Conservation (phyloP, 179 eudicot species). For the Beta corolliflora region DNA sequence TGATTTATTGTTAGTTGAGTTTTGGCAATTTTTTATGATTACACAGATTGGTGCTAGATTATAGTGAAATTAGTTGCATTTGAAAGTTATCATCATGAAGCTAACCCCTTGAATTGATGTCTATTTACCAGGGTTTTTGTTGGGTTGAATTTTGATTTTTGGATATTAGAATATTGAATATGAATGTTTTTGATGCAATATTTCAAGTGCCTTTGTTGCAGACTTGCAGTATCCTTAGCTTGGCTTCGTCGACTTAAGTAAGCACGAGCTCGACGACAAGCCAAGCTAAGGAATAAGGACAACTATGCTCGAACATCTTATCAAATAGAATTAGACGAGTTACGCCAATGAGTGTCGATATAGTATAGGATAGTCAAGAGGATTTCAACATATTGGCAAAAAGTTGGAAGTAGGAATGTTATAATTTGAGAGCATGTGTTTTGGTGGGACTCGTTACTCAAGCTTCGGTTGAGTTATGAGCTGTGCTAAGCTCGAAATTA, state of each 20-base stretch:
- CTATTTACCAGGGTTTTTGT: too few species aligned
- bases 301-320: not conserved
- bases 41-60: not conserved
- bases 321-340: not conserved
- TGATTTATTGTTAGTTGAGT: not conserved
- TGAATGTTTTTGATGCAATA: too few species aligned
- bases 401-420: not conserved
- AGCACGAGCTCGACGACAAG: too few species aligned
- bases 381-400: not conserved
- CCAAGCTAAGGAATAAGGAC: too few species aligned
- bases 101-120: too few species aligned
- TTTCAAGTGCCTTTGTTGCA: too few species aligned
- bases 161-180: too few species aligned
- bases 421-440: not conserved
- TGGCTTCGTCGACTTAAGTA: too few species aligned
- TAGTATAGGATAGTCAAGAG: not conserved
- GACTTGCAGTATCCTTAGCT: too few species aligned
- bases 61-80: not conserved
- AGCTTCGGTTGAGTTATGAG: not conserved
- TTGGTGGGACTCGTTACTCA: not conserved
- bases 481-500: not conserved
- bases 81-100: too few species aligned
- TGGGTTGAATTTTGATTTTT: too few species aligned
- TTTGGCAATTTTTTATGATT: not conserved
- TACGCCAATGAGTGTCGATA: not conserved